Conservation (phyloP, 177 flowering plant genomes). For the Vitis hybrid region DNA sequence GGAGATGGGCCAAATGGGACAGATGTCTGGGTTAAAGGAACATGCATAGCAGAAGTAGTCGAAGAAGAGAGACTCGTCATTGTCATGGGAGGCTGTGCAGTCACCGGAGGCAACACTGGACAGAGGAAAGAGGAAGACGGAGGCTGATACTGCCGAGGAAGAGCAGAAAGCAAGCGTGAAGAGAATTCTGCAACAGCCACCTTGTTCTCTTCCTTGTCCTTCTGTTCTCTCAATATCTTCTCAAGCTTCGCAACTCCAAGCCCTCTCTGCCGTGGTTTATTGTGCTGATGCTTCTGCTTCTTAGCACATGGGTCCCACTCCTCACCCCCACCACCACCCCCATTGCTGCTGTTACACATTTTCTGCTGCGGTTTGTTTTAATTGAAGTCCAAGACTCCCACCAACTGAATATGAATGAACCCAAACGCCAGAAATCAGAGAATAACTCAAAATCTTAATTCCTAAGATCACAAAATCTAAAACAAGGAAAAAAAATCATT, state of each 20-base stretch:
- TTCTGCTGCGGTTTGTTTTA: not conserved
- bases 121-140: not conserved
- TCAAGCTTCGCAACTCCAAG: slow-evolving; percentile 43
- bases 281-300: slow-evolving; percentile 7
- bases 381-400: not conserved
- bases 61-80: not conserved
- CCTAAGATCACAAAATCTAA: slow-evolving; percentile 20
- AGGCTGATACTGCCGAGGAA: not conserved
- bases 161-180: not conserved
- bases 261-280: slow-evolving; percentile 28
- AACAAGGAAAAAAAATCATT: slow-evolving; percentile 14
- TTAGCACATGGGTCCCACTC: not conserved
- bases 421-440: slow-evolving; percentile 4
- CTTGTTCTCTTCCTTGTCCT: not conserved
- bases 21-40: not conserved
- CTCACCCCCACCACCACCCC: slow-evolving; percentile 2
- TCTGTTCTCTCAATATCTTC: slow-evolving; percentile 35
- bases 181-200: not conserved
- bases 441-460: slow-evolving; percentile 2
- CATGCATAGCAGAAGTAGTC: not conserved
- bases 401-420: not conserved
- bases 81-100: not conserved
- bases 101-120: not conserved
- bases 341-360: slow-evolving; percentile 17
- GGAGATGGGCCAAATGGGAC: not conserved